Conservation (phyloP, 768 basidiomycete species). For the Guyanaporus albipodus region DNA sequence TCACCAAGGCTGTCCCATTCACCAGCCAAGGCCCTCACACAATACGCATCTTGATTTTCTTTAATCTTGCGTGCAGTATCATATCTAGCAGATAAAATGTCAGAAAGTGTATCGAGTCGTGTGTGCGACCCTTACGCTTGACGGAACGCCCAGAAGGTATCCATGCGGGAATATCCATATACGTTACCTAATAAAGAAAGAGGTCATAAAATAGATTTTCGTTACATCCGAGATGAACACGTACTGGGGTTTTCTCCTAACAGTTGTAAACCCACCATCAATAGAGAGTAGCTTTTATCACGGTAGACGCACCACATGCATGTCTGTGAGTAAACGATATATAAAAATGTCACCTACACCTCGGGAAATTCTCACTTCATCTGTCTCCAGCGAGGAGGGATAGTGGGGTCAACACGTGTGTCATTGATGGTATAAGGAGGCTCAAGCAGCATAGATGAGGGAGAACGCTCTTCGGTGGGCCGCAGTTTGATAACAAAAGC, state of each 20-base stretch:
- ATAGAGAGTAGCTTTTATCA: background rate
- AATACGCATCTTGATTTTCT: conserved; percentile 51
- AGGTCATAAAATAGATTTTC: conserved; percentile 1
- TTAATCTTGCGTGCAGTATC: conserved; percentile 52
- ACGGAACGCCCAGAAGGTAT: conserved; percentile 50
- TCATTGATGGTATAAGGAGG: conserved; percentile 65
- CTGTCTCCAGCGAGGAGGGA: conserved; percentile 67
- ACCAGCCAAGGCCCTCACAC: conserved; percentile 39
- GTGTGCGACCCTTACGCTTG: conserved; percentile 35
- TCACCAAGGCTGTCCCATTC: conserved; percentile 37
- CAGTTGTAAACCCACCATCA: background rate
- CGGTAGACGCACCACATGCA: conserved; percentile 46
- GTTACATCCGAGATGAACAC: background rate
- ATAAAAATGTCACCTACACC: background rate
- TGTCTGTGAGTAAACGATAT: conserved; percentile 37
- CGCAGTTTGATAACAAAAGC: conserved; percentile 86
- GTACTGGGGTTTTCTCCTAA: conserved; percentile 49
- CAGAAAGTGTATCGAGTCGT: background rate
- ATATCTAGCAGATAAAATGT: conserved; percentile 34
- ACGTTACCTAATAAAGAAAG: conserved; percentile 17
- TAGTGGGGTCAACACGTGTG: conserved; percentile 35
- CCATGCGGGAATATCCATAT: conserved; percentile 42
- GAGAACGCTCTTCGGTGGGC: conserved; percentile 68
- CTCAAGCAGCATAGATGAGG: conserved; percentile 80
- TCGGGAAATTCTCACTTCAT: conserved; percentile 55